phyloP scores from a whole-genome alignment of 345 rosid genomes.

The Clausena lansium region DNA sequence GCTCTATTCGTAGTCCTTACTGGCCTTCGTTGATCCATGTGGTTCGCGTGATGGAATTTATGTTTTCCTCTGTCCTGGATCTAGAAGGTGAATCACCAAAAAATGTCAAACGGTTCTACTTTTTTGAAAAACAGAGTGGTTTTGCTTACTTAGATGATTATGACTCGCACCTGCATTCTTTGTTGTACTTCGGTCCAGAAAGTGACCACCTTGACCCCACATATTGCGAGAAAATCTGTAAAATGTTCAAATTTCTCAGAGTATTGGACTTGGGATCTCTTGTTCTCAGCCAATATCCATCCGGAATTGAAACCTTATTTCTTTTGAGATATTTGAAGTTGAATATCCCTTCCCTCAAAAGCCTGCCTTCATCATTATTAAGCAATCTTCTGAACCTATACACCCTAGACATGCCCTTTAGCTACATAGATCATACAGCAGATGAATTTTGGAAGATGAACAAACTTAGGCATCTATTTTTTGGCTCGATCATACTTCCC shows the following conservation, averaged over 20 bases:
- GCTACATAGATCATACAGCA: neutral
- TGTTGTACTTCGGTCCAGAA: neutral
- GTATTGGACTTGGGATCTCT: neutral
- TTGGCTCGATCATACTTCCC: neutral
- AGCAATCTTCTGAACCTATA: neutral
- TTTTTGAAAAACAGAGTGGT: fast-evolving
- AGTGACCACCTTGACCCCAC: too few species aligned
- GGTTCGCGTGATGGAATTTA: too few species aligned
- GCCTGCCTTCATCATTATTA: neutral
- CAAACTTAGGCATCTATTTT: neutral
- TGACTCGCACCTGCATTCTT: neutral
- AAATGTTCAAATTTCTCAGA: neutral
- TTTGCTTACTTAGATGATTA: neutral
- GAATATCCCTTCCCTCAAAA: neutral
- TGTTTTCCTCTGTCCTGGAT: neutral
- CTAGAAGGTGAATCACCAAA: neutral
- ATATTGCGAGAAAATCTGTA: too few species aligned
- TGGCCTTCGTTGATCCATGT: too few species aligned
- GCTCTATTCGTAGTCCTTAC: neutral
- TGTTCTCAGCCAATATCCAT: neutral
- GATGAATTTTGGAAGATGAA: neutral
- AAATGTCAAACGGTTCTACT: neutral
- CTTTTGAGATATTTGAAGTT: conserved; percentile 4
- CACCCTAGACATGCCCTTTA: neutral
- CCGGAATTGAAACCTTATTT: neutral